A percentile compares a stretch with the other conserved stretches of the same genome.
phyloP scores from a whole-genome alignment of 306 rosid species.

The Trifolium dubium region DNA sequence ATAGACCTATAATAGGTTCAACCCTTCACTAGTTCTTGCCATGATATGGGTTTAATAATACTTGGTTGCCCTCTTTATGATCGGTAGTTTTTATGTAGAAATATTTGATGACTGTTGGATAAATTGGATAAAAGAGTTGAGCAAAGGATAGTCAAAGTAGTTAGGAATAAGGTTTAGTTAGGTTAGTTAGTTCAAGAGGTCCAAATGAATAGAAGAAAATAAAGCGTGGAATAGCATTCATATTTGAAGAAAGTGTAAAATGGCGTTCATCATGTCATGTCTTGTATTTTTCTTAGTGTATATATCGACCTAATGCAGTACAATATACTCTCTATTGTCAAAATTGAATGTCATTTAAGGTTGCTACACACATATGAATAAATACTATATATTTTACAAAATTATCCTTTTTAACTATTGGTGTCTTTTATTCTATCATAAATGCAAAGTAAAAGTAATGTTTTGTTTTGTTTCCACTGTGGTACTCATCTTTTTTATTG shows the following conservation, averaged over 20 bases:
- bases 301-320: no score
- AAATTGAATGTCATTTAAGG: no score
- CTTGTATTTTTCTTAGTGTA: neutral
- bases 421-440: no score
- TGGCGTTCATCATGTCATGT: neutral
- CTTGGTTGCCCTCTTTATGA: neutral
- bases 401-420: no score
- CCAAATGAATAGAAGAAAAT: neutral
- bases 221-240: neutral
- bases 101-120: slow-evolving; percentile 15
- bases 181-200: slow-evolving; percentile 12
- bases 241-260: neutral
- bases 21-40: neutral
- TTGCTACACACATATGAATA: no score
- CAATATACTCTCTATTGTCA: no score
- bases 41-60: neutral
- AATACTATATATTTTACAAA: no score
- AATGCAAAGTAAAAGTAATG: no score
- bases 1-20: slow-evolving; percentile 3
- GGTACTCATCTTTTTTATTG: slow-evolving; percentile 23
- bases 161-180: neutral
- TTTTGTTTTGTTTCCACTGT: slow-evolving; percentile 5
- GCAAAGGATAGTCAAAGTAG: neutral
- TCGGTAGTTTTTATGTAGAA: neutral
- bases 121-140: neutral